phyloP scores from a whole-genome alignment of 2,329 filamentous ascomycete species.

The Nemania bipapillata region DNA sequence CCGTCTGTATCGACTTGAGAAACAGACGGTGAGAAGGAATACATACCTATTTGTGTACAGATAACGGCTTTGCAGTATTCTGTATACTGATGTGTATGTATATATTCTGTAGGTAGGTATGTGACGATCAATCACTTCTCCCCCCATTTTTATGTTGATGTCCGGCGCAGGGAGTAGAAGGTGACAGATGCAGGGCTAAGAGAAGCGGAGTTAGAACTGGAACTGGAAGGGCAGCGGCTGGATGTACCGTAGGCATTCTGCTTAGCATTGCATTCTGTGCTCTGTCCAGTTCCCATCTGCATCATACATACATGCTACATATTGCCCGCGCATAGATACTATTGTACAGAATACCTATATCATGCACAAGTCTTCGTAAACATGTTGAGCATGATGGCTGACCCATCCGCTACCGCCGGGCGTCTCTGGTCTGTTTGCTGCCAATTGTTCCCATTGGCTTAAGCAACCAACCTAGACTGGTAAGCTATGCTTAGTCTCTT shows the following conservation, averaged over 20 bases:
- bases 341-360: not conserved
- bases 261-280: too few relatives aligned
- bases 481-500: slow-evolving; percentile 19
- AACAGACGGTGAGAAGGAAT: not conserved
- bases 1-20: not conserved
- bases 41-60: not conserved
- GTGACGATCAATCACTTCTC: not conserved
- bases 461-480: slow-evolving; percentile 1
- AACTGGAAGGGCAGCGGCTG: not conserved
- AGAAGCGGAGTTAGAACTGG: not conserved
- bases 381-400: slow-evolving; percentile 6
- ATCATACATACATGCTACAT: too few relatives aligned
- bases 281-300: too few relatives aligned
- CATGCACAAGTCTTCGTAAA: not conserved
- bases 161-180: not conserved
- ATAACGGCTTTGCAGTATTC: not conserved
- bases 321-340: too few relatives aligned
- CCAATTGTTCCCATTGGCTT: slow-evolving; percentile 23
- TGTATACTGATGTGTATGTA: not conserved
- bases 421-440: slow-evolving; percentile 2
- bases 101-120: not conserved
- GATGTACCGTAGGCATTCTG: not conserved
- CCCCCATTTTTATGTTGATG: not conserved
- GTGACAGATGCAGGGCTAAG: not conserved
- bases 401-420: slow-evolving; percentile 10